Evolutionary conservation across 495 filamentous ascomycete species (phyloP).

Genomic region (Neurospora hispaniola): DNA sequence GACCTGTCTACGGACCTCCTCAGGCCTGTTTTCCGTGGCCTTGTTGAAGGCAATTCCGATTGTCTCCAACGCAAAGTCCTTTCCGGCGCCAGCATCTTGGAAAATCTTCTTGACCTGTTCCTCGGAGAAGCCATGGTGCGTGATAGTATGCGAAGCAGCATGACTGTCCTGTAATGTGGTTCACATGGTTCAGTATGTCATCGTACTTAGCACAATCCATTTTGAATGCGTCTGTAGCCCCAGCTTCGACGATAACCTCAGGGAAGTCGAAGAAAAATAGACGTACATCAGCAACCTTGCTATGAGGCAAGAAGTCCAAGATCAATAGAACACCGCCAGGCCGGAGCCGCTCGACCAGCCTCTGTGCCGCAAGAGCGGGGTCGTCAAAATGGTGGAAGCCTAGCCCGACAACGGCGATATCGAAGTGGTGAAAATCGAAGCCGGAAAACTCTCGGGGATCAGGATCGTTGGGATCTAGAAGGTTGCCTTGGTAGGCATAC

Average conservation of each 20-base stretch:
- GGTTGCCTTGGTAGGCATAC: constrained; percentile 48
- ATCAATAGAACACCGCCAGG: constrained; percentile 55
- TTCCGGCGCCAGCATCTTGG: constrained; percentile 37
- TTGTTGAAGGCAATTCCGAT: constrained; percentile 21
- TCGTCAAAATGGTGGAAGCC: constrained; percentile 67
- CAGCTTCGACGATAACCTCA: not conserved
- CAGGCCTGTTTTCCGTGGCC: not conserved
- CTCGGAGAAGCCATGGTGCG: constrained; percentile 47
- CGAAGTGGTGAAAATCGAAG: constrained; percentile 47
- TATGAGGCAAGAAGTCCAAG: constrained; percentile 49
- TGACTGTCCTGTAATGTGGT: constrained; percentile 15
- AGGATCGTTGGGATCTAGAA: constrained; percentile 33
- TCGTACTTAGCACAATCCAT: too few relatives aligned
- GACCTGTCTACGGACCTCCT: constrained; percentile 10
- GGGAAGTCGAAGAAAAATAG: not conserved
- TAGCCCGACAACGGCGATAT: constrained; percentile 52
- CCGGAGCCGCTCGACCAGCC: constrained; percentile 48
- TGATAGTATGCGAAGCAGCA: constrained; percentile 34
- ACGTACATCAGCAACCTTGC: constrained; percentile 16
- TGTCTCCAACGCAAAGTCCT: constrained; percentile 31
- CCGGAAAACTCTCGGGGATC: constrained; percentile 28
- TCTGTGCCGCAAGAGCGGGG: constrained; percentile 41
- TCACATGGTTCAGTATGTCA: not conserved
- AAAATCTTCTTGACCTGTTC: constrained; percentile 43
- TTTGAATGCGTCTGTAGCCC: not conserved